Evolutionary conservation across 2,329 filamentous ascomycete species (phyloP).

Genomic region (Alternaria arborescens): DNA sequence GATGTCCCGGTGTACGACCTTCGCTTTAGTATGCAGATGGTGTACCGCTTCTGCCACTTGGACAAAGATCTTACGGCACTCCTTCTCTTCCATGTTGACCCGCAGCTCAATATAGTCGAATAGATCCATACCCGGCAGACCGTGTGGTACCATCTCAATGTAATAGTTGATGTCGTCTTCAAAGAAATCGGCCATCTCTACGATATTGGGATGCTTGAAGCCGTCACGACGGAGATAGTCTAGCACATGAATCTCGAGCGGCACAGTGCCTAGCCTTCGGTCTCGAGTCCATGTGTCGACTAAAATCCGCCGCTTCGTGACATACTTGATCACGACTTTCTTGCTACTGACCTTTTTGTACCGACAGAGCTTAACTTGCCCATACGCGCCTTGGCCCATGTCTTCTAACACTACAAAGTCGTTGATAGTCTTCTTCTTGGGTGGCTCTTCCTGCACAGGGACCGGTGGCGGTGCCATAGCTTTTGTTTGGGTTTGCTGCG

Average conservation of each 20-base stretch:
- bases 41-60: constrained; percentile 91
- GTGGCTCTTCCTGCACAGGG: constrained; percentile 30
- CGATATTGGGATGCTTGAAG: constrained; percentile 70
- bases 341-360: constrained; percentile 78
- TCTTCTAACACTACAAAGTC: constrained; percentile 95
- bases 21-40: constrained; percentile 87
- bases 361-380: constrained; percentile 92
- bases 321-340: constrained; percentile 96
- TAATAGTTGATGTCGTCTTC: constrained; percentile 93
- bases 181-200: constrained; percentile 75
- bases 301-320: constrained; percentile 94
- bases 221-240: constrained; percentile 85
- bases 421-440: constrained; percentile 79
- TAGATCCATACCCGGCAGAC: constrained; percentile 94
- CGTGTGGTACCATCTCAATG: constrained; percentile 97
- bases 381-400: constrained; percentile 98
- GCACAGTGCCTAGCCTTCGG: constrained; percentile 89
- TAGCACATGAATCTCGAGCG: constrained; percentile 94
- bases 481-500: constrained; percentile 47
- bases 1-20: constrained; percentile 96
- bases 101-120: constrained; percentile 99
- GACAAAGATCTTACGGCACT: constrained; percentile 93
- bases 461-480: constrained; percentile 26
- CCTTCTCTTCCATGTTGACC: constrained; percentile 93
- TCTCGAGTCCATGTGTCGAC: constrained; percentile 99